A percentile compares a stretch with the other conserved stretches of the same genome.
Evolutionary conservation across 2,329 filamentous ascomycete species (phyloP).

Genomic region (Aspergillus sp.): DNA sequence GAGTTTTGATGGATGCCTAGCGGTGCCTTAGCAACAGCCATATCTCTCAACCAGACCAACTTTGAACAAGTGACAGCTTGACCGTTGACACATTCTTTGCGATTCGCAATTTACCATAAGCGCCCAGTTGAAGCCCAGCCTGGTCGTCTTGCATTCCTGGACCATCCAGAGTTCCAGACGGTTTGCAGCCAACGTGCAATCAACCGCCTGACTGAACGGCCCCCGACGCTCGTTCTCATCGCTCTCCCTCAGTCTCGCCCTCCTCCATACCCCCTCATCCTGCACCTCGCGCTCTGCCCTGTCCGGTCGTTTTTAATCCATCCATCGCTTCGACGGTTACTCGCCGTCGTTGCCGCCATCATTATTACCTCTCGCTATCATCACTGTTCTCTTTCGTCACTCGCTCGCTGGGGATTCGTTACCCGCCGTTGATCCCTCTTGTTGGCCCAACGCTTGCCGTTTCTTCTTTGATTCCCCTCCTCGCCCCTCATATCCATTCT

Average conservation of each 20-base stretch:
- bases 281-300: neutral
- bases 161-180: neutral
- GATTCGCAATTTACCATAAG: neutral
- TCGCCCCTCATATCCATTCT: slow-evolving; percentile 3
- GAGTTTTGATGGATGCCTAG: slow-evolving; percentile 20
- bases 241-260: neutral
- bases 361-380: neutral
- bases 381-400: neutral
- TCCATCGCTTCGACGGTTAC: slow-evolving; percentile 3
- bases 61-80: too few species aligned
- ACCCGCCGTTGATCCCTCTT: slow-evolving; percentile 1
- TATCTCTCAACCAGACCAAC: too few species aligned
- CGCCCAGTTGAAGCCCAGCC: neutral
- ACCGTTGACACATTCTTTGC: neutral
- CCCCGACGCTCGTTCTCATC: slow-evolving; percentile 2
- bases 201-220: slow-evolving; percentile 8
- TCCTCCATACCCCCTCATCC: slow-evolving; percentile 1
- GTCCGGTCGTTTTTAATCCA: slow-evolving; percentile 10
- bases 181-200: neutral
- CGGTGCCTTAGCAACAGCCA: slow-evolving; percentile 5
- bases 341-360: slow-evolving; percentile 7
- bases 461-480: slow-evolving; percentile 8
- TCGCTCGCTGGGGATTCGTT: slow-evolving; percentile 8
- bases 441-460: slow-evolving; percentile 3
- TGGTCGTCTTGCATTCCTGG: slow-evolving; percentile 1